Base-by-base conservation (phyloP, 495 filamentous ascomycete species). In the Aspergillus heteromorphus region DNA sequence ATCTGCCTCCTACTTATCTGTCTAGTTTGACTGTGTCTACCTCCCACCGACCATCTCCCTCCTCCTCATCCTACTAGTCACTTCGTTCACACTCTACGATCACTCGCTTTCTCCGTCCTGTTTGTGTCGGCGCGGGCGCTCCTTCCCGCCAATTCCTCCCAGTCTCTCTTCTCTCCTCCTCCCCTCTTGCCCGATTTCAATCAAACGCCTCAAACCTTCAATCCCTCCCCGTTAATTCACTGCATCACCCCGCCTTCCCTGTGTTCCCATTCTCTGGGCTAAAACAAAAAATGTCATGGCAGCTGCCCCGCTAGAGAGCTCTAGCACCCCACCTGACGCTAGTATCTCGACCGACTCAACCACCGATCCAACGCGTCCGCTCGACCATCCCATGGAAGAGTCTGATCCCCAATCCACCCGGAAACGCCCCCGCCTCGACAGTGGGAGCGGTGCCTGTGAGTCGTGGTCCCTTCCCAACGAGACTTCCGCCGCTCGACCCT, bases 341-440 rank as follows among this genome's bases (percentile, higher is more conserved):
- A 55, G 67, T 62, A 54, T 61, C 56, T 57, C 68, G 54, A 68
- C 50, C 55, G 65, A 71, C 48, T 58, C 66, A 40, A 64, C 68
- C 53, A 68, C 50, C 55, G 65, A 71, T 47, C 57, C 66, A 40
- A 64, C 67, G 49, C 65, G 65, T 66, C 49, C 56, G 31, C 51
- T 62, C 54, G 56, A 70, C 60, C 75, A 78, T 67, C 72, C 72
- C 61, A 79, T 82, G 74, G 82, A 84, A 70, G 79, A 83, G 64
- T 63, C 66, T 43, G 71, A 81, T 58, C 69, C 76, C 50, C 74
- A 79, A 48, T 69, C 70, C 48, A 81, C 76, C 56, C 76, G 81
- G 63, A 86, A 86, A 70, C 80, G 83, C 56, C 83, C 80, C 45
- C 81, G 83, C 62, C 76, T 86, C 51, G 81, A 86, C 66, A 80